Evolutionary conservation across 495 filamentous ascomycete species (phyloP).

Genomic region (Trichoderma gamsii): DNA sequence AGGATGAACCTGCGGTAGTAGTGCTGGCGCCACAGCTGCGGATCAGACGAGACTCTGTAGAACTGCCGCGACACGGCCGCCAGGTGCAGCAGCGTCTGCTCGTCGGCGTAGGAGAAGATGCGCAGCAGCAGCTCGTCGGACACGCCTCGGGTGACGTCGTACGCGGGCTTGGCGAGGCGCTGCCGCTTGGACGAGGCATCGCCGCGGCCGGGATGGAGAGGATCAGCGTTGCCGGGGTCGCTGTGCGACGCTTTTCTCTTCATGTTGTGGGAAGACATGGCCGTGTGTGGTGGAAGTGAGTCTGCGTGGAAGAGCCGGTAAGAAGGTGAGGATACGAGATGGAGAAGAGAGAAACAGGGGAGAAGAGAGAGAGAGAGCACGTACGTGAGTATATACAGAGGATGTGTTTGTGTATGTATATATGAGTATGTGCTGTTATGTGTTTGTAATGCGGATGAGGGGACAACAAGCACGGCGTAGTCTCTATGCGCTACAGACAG

Average conservation of each 20-base stretch:
- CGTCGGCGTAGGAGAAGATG: slow-evolving; percentile 71
- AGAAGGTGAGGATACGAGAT: too few species aligned
- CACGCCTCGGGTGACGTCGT: slow-evolving; percentile 50
- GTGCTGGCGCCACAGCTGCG: slow-evolving; percentile 82
- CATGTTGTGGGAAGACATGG: not conserved
- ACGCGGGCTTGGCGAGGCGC: slow-evolving; percentile 4
- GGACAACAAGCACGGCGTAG: too few species aligned
- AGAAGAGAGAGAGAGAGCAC: too few species aligned
- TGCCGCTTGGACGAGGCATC: slow-evolving; percentile 1
- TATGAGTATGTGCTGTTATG: too few species aligned
- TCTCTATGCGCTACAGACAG: too few species aligned
- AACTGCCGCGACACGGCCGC: slow-evolving; percentile 78
- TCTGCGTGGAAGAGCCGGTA: too few species aligned
- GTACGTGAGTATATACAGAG: too few species aligned
- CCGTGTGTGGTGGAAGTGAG: not conserved
- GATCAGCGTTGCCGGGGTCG: not conserved
- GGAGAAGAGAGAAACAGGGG: too few species aligned
- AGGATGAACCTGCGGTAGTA: slow-evolving; percentile 89
- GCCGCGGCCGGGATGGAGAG: not conserved
- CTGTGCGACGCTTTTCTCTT: slow-evolving; percentile 3
- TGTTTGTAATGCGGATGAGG: too few species aligned
- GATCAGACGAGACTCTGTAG: slow-evolving; percentile 67
- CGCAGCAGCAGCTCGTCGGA: slow-evolving; percentile 86
- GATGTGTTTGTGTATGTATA: too few species aligned
- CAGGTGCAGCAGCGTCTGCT: slow-evolving; percentile 60